Conservation (phyloP, 352 stramenopile species). For the Phytopythium montanum region DNA sequence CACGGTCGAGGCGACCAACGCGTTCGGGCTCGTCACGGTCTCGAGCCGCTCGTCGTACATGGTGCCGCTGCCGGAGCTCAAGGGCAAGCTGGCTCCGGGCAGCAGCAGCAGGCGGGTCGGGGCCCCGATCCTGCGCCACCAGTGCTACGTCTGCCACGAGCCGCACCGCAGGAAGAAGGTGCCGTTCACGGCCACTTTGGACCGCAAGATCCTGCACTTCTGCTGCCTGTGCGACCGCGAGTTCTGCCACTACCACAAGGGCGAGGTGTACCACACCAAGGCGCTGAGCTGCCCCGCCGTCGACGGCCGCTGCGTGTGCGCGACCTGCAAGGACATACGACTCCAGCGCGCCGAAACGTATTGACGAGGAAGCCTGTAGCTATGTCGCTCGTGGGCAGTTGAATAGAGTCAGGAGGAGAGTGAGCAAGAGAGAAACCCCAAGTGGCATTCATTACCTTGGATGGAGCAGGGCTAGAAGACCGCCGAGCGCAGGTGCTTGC, state of each 20-base stretch:
- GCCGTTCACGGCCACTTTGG: conserved; percentile 57
- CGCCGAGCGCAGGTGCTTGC: conserved; percentile 31
- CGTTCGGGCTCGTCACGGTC: conserved; percentile 67
- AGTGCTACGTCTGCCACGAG: conserved; percentile 77
- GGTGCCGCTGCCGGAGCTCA: conserved; percentile 74
- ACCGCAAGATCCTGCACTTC: conserved; percentile 76
- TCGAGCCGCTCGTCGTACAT: conserved; percentile 85
- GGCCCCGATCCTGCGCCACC: conserved; percentile 37
- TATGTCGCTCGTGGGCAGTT: too few species aligned
- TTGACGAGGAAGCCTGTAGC: conserved; percentile 22
- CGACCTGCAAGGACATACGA: conserved; percentile 63
- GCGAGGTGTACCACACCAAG: conserved; percentile 74
- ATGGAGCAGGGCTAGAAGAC: conserved; percentile 16
- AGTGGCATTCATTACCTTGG: background rate
- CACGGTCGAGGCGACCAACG: conserved; percentile 77
- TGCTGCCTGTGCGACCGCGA: conserved; percentile 76
- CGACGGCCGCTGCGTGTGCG: conserved; percentile 71
- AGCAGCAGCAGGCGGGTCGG: conserved; percentile 27
- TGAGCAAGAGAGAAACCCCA: background rate
- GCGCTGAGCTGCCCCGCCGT: conserved; percentile 76
- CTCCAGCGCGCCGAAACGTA: conserved; percentile 52
- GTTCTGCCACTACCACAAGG: conserved; percentile 85
- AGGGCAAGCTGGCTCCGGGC: conserved; percentile 47
- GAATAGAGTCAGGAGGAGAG: background rate
- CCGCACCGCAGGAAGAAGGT: conserved; percentile 59